Percentiles rank a stretch among this genome's conserved stretches.
phyloP scores from a whole-genome alignment of 2,329 filamentous ascomycete genomes.

The Colletotrichum sp. region DNA sequence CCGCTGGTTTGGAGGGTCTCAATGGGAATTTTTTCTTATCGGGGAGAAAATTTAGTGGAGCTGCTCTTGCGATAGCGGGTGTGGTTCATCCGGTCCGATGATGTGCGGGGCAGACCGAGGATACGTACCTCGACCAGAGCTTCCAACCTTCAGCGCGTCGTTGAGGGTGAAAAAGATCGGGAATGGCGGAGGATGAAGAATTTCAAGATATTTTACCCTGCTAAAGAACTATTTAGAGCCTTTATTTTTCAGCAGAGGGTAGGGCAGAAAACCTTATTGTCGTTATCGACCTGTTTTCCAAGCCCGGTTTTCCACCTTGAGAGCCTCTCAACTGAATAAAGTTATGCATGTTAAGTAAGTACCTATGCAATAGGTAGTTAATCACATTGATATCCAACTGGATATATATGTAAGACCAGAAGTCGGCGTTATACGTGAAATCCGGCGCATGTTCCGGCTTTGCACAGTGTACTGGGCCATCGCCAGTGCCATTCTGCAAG shows the following conservation, averaged over 20 bases:
- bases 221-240: not conserved
- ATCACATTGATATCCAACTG: not conserved
- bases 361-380: not conserved
- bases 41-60: not conserved
- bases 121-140: not conserved
- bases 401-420: not conserved
- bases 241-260: not conserved
- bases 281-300: not conserved
- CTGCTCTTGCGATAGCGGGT: constrained; percentile 1
- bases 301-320: not conserved
- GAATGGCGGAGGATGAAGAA: not conserved
- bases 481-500: not conserved
- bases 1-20: not conserved
- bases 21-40: constrained; percentile 23
- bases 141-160: too few relatives aligned
- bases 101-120: not conserved
- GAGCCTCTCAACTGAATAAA: not conserved
- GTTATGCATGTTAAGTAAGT: not conserved
- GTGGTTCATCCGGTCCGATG: constrained; percentile 6
- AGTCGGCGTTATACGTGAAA: too few relatives aligned
- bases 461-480: not conserved
- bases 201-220: not conserved
- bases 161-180: too few relatives aligned
- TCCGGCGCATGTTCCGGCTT: not conserved
- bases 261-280: not conserved